phyloP scores from a whole-genome alignment of 495 filamentous ascomycete genomes.

The Neurospora sp. region DNA sequence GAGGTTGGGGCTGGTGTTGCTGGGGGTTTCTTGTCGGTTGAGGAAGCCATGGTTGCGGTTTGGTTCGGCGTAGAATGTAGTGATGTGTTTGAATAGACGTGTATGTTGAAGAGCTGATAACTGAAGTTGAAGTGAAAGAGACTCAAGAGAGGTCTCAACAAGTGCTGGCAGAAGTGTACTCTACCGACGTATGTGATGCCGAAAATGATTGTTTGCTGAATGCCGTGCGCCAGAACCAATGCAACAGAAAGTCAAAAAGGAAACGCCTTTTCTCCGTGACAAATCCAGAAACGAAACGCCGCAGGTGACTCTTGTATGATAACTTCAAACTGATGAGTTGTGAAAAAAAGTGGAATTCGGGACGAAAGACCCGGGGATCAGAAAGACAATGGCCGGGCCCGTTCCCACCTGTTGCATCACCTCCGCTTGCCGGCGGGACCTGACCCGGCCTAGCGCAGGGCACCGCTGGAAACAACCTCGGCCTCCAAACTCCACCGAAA shows the following conservation, averaged over 20 bases:
- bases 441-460: neutral
- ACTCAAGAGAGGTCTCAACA: neutral
- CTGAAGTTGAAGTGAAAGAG: neutral
- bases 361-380: neutral
- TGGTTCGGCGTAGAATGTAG: neutral
- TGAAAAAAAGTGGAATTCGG: neutral
- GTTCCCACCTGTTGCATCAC: neutral
- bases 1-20: neutral
- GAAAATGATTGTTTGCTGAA: neutral
- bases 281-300: neutral
- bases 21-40: neutral
- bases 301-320: neutral
- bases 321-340: neutral
- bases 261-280: neutral
- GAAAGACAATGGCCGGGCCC: neutral
- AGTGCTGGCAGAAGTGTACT: neutral
- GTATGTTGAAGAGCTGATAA: neutral
- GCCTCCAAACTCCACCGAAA: neutral
- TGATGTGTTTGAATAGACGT: neutral
- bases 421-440: neutral
- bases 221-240: neutral
- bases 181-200: neutral
- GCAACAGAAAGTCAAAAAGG: neutral
- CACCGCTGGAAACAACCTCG: neutral
- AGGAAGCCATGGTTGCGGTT: neutral